Base-by-base conservation (phyloP, 768 basidiomycete genomes). In the Daedalea quercina region DNA sequence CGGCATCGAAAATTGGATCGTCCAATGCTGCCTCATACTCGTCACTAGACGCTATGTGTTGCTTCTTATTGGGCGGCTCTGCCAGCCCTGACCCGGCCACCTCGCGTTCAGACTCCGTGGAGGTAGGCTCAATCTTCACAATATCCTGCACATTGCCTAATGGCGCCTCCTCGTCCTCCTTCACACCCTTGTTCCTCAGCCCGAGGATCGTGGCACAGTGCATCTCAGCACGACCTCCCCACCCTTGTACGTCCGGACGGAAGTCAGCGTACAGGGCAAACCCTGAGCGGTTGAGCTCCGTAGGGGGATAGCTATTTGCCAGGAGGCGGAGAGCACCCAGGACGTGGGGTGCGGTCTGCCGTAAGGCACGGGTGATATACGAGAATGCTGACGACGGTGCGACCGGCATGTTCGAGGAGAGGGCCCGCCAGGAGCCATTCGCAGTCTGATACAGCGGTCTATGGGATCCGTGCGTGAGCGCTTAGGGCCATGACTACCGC, bases 211-310 rank as follows among this genome's bases (percentile, higher is more conserved):
- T 80, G 40, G 75, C 74, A 62, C 87, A 90, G 34, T 75, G 75
- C 24, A 96, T 72, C 59, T 90, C 82, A 2, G 84, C 88, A 52
- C 80, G 77, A 65, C 85, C 80, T 4, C 94, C 94, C 94, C 94
- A 98, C 23, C 80, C 83, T 24, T 81, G 81, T 0, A 83, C 84
- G 12, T 75, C 73, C 9, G 94, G 94, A 53, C 94, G 83, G 67
- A 97, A 96, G 17, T 89, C 85, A 23, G 82, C 79, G 65, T 97
- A 98, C 41, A 98, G 73, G 19, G 76, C 70, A 73, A 87, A 94
- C 9, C 86, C 95, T 52, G 75, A 70, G 44, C 64, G 65, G 61
- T 85, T 87, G 19, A 91, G 72, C 47, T 86, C 82, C 43, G 75
- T 64, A 0, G 78, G 72, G 24, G 57, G 12, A 58, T 80, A 89